A percentile compares a stretch with the other conserved stretches of the same genome.
phyloP scores from a whole-genome alignment of 805 yeast genomes.

The Ogataea ganodermae region DNA sequence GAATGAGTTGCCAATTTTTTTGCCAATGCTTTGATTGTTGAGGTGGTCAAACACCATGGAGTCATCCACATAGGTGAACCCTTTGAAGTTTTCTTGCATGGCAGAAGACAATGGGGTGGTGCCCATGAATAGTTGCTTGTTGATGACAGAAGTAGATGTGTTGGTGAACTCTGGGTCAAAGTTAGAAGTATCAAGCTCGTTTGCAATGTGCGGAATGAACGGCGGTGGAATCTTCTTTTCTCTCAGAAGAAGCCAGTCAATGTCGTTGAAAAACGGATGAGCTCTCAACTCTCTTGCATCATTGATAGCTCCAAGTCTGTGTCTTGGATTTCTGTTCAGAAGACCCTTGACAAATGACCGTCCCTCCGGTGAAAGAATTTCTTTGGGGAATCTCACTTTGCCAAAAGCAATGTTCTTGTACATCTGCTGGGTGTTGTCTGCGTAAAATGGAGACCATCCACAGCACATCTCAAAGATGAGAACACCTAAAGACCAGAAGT shows the following conservation, averaged over 20 bases:
- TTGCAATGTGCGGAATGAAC: constrained; percentile 87
- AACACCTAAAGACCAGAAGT: constrained; percentile 98
- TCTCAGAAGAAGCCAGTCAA: constrained; percentile 83
- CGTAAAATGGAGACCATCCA: constrained; percentile 99
- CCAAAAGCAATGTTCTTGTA: constrained; percentile 98
- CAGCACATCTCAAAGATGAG: constrained; percentile 98
- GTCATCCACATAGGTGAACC: constrained; percentile 95
- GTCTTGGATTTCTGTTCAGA: constrained; percentile 92
- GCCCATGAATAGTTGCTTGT: constrained; percentile 62
- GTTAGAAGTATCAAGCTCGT: constrained; percentile 93
- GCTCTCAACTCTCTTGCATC: constrained; percentile 93
- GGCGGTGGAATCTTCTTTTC: constrained; percentile 93
- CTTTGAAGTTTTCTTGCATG: constrained; percentile 93
- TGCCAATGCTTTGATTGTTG: constrained; percentile 35
- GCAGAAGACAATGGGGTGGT: constrained; percentile 91
- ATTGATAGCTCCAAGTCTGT: constrained; percentile 85
- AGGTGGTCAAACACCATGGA: constrained; percentile 89
- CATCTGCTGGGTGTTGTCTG: constrained; percentile 98
- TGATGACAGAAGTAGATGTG: constrained; percentile 82
- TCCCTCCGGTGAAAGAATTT: constrained; percentile 89
- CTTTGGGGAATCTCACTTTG: constrained; percentile 95
- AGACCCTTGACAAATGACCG: constrained; percentile 94
- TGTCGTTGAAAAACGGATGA: constrained; percentile 88
- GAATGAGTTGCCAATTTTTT: constrained; percentile 41
- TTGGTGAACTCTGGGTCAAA: constrained; percentile 98